Conservation (phyloP, 192 early-diverging fungal species). For the Oehlia diaphana region DNA sequence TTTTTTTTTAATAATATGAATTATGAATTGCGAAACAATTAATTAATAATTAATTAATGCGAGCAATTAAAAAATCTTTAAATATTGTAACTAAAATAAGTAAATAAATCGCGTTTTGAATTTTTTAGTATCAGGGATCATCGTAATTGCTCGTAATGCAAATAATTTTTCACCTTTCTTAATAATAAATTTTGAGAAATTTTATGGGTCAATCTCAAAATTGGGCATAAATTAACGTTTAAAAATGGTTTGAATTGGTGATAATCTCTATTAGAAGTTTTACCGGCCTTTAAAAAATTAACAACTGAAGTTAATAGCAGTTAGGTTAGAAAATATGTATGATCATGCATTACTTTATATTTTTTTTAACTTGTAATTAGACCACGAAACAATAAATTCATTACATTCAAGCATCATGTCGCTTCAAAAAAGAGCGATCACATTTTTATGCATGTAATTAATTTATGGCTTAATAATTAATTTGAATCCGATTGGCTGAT, state of each 20-base stretch:
- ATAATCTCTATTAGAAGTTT: constrained; percentile 10
- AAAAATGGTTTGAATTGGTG: constrained; percentile 5
- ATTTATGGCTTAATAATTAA: not conserved
- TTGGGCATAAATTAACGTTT: not conserved
- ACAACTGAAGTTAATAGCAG: too few species aligned
- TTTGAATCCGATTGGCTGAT: constrained; percentile 14
- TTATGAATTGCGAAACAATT: not conserved
- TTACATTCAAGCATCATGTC: not conserved
- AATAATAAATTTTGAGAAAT: too few species aligned
- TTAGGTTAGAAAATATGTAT: too few species aligned
- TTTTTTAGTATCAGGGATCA: too few species aligned
- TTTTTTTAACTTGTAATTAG: too few species aligned
- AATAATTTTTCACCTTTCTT: too few species aligned
- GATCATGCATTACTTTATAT: too few species aligned
- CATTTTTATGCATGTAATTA: too few species aligned
- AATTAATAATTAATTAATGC: constrained; percentile 17
- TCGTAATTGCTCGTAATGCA: too few species aligned
- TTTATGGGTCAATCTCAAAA: too few species aligned
- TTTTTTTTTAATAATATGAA: not conserved
- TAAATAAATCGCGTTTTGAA: not conserved
- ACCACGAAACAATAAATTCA: not conserved
- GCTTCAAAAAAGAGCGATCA: too few species aligned
- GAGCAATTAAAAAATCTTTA: constrained; percentile 6
- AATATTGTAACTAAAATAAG: not conserved
- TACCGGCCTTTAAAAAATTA: not conserved